Evolutionary conservation across 208 protist species (phyloP).

Genomic region (Herpetomonas samuelpessoai): DNA sequence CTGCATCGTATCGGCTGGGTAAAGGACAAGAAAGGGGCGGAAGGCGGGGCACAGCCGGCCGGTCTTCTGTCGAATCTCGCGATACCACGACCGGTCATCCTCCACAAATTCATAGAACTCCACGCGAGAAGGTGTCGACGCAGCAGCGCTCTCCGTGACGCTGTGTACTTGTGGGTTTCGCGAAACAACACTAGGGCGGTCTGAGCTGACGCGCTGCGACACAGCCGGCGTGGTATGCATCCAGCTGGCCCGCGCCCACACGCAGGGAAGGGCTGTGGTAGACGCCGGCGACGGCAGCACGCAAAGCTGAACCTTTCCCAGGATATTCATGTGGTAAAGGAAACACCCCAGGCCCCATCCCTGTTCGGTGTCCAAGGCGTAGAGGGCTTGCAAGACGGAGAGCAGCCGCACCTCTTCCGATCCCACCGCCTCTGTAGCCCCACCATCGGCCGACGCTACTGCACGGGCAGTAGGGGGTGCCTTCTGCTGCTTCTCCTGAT

Average conservation of each 20-base stretch:
- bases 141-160: too few relatives aligned
- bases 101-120: conserved; percentile 15
- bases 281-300: not conserved
- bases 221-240: too few relatives aligned
- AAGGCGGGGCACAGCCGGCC: conserved; percentile 16
- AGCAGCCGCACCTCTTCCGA: too few relatives aligned
- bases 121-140: too few relatives aligned
- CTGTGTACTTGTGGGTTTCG: too few relatives aligned
- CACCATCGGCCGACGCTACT: too few relatives aligned
- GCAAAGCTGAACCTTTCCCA: conserved; percentile 1
- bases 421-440: too few relatives aligned
- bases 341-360: not conserved
- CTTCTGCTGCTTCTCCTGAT: too few relatives aligned
- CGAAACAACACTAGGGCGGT: too few relatives aligned
- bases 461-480: too few relatives aligned
- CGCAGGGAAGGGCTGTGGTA: not conserved
- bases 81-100: conserved; percentile 7
- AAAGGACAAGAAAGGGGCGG: conserved; percentile 15
- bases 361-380: not conserved
- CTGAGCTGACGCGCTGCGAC: too few relatives aligned
- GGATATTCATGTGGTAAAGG: not conserved
- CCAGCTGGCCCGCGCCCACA: not conserved
- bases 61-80: not conserved
- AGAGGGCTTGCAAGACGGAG: not conserved
- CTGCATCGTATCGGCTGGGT: conserved; percentile 1